Evolutionary conservation across 257 asterid species (phyloP).

Genomic region (Cruciata laevipes): DNA sequence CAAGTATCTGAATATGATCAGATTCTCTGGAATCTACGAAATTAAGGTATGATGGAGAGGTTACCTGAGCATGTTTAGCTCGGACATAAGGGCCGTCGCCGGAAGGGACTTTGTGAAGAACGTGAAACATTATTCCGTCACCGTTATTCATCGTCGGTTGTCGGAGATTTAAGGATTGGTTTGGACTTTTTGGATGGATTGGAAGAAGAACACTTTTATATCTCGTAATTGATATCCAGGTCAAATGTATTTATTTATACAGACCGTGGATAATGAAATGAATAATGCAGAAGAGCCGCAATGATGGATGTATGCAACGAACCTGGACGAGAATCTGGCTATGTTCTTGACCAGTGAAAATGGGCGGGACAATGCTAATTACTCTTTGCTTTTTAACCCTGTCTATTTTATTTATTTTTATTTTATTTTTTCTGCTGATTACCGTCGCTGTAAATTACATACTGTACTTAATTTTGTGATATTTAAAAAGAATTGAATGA

Average conservation of each 20-base stretch:
- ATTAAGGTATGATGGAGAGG: neutral
- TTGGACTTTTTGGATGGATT: neutral
- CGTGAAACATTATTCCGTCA: conserved; percentile 29
- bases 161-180: neutral
- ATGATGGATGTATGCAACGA: neutral
- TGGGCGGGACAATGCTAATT: neutral
- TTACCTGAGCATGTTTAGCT: conserved; percentile 86
- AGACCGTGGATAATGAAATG: neutral
- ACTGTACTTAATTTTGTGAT: too few species aligned
- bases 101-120: conserved; percentile 69
- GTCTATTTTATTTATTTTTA: too few species aligned
- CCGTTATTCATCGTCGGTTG: neutral
- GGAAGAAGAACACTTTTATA: neutral
- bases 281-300: neutral
- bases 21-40: neutral
- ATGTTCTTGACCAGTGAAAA: neutral
- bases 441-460: too few species aligned
- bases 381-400: too few species aligned
- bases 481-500: too few species aligned
- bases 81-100: conserved; percentile 93
- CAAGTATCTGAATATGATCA: too few species aligned
- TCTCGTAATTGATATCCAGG: neutral
- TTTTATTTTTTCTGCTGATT: too few species aligned
- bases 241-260: neutral
- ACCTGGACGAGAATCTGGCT: conserved; percentile 1